Percentiles rank a stretch among this genome's conserved stretches.
phyloP scores from a whole-genome alignment of 129 eudicot species.

The Scalesia atractyloides region DNA sequence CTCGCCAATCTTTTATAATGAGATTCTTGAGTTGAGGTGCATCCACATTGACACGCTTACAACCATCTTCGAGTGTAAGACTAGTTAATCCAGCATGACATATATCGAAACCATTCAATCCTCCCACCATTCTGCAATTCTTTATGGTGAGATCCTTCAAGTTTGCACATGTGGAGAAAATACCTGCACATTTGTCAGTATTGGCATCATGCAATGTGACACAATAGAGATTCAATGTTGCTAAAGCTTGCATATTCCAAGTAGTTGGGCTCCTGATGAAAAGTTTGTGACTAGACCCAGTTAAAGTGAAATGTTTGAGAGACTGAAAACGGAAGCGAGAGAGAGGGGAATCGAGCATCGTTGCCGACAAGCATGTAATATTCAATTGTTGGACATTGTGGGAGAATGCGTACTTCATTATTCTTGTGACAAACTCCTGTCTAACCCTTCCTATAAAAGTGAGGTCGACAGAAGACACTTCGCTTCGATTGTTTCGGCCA shows the following conservation, averaged over 20 bases:
- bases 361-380: neutral
- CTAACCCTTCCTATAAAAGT: neutral
- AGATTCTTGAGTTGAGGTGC: conserved; percentile 27
- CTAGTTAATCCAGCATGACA: conserved; percentile 6
- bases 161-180: conserved; percentile 9
- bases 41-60: conserved; percentile 4
- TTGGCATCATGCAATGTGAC: neutral
- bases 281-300: neutral
- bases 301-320: conserved; percentile 6
- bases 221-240: conserved; percentile 5
- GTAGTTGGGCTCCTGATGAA: neutral
- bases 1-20: neutral
- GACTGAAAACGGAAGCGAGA: neutral
- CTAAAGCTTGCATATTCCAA: conserved; percentile 16
- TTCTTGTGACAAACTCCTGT: neutral
- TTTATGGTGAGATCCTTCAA: conserved; percentile 22
- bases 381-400: conserved; percentile 17
- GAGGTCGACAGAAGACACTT: neutral
- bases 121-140: neutral
- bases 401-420: conserved; percentile 3
- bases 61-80: conserved; percentile 13
- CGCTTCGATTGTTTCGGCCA: neutral
- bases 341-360: neutral
- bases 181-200: neutral
- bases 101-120: neutral